Evolutionary conservation across 1,139 yeast genomes (phyloP).

Genomic region (Taphrina pruni): DNA sequence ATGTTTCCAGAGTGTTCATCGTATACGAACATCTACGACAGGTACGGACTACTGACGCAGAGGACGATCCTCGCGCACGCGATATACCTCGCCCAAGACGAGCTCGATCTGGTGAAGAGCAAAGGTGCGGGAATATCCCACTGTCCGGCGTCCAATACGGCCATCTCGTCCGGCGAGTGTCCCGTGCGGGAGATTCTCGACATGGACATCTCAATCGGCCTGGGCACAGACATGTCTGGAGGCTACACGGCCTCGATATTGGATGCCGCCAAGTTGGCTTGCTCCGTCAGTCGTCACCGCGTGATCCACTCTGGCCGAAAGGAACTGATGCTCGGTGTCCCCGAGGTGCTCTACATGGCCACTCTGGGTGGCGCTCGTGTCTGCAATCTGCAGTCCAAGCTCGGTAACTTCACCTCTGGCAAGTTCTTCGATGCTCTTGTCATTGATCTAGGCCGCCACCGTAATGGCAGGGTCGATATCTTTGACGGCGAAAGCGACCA

Average conservation of each 20-base stretch:
- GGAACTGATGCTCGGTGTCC: constrained; percentile 62
- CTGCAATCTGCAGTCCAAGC: constrained; percentile 60
- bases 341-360: constrained; percentile 78
- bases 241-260: constrained; percentile 85
- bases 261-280: constrained; percentile 75
- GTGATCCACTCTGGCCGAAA: constrained; percentile 64
- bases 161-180: constrained; percentile 90
- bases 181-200: constrained; percentile 74
- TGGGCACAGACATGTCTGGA: constrained; percentile 93
- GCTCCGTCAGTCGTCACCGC: constrained; percentile 81
- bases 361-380: constrained; percentile 91
- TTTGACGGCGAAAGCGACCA: constrained; percentile 63
- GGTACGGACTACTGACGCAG: constrained; percentile 63
- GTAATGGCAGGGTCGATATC: constrained; percentile 59
- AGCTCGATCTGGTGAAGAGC: constrained; percentile 62
- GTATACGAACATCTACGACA: constrained; percentile 80
- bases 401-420: constrained; percentile 78
- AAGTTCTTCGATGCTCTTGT: constrained; percentile 85
- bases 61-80: constrained; percentile 90
- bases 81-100: constrained; percentile 71
- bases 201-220: constrained; percentile 72
- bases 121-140: constrained; percentile 79
- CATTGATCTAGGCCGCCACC: constrained; percentile 65
- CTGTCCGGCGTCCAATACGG: constrained; percentile 90
- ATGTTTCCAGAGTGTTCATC: constrained; percentile 72